These are phyloP conservation scores for Zoysia matrella DNA, from an alignment of 202 grass and related monocot genomes.

Conservation along the genomic window DNA sequence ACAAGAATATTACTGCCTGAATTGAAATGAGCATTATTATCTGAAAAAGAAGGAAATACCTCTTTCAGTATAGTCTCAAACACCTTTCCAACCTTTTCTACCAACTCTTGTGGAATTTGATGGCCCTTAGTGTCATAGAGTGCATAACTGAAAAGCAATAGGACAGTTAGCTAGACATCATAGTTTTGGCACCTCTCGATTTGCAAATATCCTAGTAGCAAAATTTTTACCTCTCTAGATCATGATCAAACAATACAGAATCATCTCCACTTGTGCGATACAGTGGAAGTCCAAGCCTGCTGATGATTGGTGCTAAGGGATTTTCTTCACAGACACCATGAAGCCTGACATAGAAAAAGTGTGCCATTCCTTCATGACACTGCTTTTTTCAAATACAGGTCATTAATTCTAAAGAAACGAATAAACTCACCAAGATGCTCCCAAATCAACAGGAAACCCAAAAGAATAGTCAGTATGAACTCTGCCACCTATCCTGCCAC, in stretches of 20 bases:
- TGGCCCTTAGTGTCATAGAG: conserved; percentile 81
- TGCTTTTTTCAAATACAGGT: conserved; percentile 3
- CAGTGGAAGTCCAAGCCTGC: conserved; percentile 90
- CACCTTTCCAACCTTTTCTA: conserved; percentile 81
- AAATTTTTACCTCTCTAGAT: conserved; percentile 78
- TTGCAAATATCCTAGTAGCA: conserved; percentile 3
- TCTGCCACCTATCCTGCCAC: conserved; percentile 92
- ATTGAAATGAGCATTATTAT: neutral
- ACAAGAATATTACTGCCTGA: neutral
- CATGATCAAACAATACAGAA: conserved; percentile 96
- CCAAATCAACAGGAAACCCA: conserved; percentile 95
- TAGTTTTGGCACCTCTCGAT: conserved; percentile 17
- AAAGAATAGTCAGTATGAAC: conserved; percentile 96
- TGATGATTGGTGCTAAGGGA: conserved; percentile 88
- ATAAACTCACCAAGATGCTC: conserved; percentile 89
- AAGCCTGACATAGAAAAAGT: conserved; percentile 54
- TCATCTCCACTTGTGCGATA: conserved; percentile 95
- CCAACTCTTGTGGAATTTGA: conserved; percentile 91
- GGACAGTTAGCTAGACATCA: conserved; percentile 32
- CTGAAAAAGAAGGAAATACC: conserved; percentile 47
- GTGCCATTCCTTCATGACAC: neutral
- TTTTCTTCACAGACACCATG: conserved; percentile 98
- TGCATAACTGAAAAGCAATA: conserved; percentile 77
- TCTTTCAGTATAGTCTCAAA: conserved; percentile 94
- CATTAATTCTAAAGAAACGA: conserved; percentile 22